These are phyloP conservation scores for Rhipidocladum racemiflorum DNA, from an alignment of 176 grass and related monocot genomes.

Conservation along the genomic window DNA sequence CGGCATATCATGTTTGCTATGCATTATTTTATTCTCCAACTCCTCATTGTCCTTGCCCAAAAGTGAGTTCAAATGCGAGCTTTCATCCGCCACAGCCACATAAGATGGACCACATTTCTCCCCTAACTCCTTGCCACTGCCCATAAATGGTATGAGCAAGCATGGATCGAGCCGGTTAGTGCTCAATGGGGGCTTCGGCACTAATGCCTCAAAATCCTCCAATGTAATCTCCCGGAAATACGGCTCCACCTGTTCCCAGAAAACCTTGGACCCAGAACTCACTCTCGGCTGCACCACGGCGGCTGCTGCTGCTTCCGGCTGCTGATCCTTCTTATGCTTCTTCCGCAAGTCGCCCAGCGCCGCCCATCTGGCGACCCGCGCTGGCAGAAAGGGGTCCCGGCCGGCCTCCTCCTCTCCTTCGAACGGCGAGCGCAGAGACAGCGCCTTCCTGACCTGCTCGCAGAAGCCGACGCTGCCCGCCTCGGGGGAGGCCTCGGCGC, in stretches of 20 bases:
- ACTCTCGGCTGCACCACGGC: conserved; percentile 22
- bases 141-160: conserved; percentile 50
- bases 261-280: conserved; percentile 29
- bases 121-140: conserved; percentile 15
- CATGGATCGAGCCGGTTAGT: conserved; percentile 45
- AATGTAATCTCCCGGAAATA: conserved; percentile 63
- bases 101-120: conserved; percentile 7
- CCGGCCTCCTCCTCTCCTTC: conserved; percentile 57
- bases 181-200: conserved; percentile 26
- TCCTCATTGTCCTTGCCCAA: conserved; percentile 13
- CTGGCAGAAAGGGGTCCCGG: conserved; percentile 54
- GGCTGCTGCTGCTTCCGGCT: conserved; percentile 21
- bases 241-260: conserved; percentile 70
- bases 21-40: conserved; percentile 15
- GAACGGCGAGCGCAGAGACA: conserved; percentile 72
- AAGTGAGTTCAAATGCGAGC: conserved; percentile 3
- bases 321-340: conserved; percentile 64
- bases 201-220: conserved; percentile 54
- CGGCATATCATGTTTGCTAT: not conserved
- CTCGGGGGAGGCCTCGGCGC: conserved; percentile 30
- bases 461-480: conserved; percentile 34
- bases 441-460: conserved; percentile 77
- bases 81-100: conserved; percentile 13
- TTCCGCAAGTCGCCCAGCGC: conserved; percentile 46
- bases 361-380: conserved; percentile 59